Percentiles rank a stretch among this genome's conserved stretches.
Evolutionary conservation across 2,329 filamentous ascomycete species (phyloP).

Genomic region (Venturia oleaginea): DNA sequence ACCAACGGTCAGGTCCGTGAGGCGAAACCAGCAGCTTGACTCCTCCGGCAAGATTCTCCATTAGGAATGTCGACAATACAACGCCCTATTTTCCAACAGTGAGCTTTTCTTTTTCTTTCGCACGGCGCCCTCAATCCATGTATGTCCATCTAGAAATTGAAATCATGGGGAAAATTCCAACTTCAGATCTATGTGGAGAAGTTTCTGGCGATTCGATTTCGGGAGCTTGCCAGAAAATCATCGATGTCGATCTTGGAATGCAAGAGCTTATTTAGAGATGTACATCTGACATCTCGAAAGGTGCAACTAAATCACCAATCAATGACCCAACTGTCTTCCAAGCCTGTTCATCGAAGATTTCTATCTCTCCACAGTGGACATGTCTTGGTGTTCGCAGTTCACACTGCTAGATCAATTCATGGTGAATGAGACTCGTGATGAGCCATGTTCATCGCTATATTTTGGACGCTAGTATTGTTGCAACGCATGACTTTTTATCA

Average conservation of each 20-base stretch:
- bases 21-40: too few relatives aligned
- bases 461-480: too few relatives aligned
- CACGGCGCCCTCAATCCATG: background rate
- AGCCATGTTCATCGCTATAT: too few relatives aligned
- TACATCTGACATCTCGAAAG: background rate
- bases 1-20: too few relatives aligned
- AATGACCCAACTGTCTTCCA: too few relatives aligned
- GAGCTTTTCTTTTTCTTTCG: too few relatives aligned
- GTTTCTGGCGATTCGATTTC: background rate
- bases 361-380: too few relatives aligned
- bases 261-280: background rate
- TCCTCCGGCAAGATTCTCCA: too few relatives aligned
- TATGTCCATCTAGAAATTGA: background rate
- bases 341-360: too few relatives aligned
- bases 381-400: too few relatives aligned
- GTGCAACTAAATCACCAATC: background rate
- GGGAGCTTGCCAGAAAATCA: background rate
- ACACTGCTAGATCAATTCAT: background rate
- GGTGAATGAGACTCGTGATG: background rate
- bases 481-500: background rate
- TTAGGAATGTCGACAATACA: too few relatives aligned
- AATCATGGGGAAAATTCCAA: background rate
- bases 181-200: background rate
- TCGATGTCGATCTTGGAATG: background rate
- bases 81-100: too few relatives aligned